Evolutionary conservation across 2,329 filamentous ascomycete genomes (phyloP), one percentile per base, ranked within the genome.

Genomic region (Alternaria brassicae): DNA sequence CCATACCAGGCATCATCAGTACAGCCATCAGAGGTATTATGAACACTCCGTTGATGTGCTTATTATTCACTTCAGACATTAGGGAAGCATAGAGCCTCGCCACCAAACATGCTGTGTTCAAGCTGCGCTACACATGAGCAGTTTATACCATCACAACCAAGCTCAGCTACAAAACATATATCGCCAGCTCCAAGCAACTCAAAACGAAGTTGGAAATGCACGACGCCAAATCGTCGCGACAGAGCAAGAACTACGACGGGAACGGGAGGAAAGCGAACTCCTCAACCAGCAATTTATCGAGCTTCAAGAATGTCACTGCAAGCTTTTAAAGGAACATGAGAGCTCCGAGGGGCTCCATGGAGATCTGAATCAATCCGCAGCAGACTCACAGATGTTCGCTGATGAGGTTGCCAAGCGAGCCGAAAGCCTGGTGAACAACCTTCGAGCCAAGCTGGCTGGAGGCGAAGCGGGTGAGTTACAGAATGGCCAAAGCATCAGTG

Each of bases 401-500:
- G 15, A 62, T 36, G 19, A 62, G n/a, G 53, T 60, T 13, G 19
- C 56, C 27, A 15, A 12, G 39, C 27, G 39, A 53, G 56, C 60
- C 3, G 7, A 65, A 53, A 25, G 53, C 15, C 36, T 65, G 4
- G 30, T 65, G 4, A 62, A 58, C 13, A 32, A 41, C 15, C 10
- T 32, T 36, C 10, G 4, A 37, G 47, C 50, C 17, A 53, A 19
- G 23, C 8, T 59, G 13, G 34, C 15, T 45, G 17, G 37, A 39
- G 19, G 15, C 12, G 23, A 51, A 15, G 50, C 53, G 9, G 39
- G 3, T 0, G 34, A 45, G 4, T 44, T 30, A 17, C 19, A 56
- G 9, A 60, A 62, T 55, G n/a, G 50, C 27, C 21, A 66, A 60
- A 62, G 28, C 3, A 59, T 65, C 15, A 65, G 58, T 48, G 12